Percentiles rank a stretch among this genome's conserved stretches.
These are phyloP conservation scores for Myriosclerotinia scirpicola DNA, from an alignment of 2,329 filamentous ascomycete species.

Conservation along the genomic window DNA sequence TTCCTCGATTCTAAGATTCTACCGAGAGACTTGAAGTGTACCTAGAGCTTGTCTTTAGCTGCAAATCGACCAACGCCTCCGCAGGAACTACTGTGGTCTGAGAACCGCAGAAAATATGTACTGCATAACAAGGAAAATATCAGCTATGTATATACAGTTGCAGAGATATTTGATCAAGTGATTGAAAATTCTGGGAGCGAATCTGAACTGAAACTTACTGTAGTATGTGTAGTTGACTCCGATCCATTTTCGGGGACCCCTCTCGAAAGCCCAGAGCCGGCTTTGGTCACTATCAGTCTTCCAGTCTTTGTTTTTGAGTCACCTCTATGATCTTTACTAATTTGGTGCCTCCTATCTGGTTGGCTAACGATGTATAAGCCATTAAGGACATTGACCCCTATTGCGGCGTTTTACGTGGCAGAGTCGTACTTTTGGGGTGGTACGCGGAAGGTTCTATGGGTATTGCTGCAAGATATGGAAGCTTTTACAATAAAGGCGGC, in stretches of 20 bases:
- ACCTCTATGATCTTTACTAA: neutral
- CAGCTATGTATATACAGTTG: neutral
- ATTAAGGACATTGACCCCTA: neutral
- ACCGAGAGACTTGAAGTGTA: neutral
- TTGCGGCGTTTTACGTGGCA: neutral
- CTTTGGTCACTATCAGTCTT: neutral
- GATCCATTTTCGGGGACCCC: neutral
- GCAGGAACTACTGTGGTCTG: constrained; percentile 61
- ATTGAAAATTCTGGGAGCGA: neutral
- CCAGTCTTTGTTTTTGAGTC: neutral
- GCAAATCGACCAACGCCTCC: constrained; percentile 71
- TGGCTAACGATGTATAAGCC: neutral
- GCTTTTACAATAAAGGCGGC: neutral
- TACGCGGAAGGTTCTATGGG: neutral
- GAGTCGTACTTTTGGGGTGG: neutral
- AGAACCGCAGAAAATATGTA: neutral
- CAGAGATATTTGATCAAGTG: neutral
- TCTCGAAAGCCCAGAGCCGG: neutral
- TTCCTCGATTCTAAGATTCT: neutral
- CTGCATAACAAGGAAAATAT: neutral
- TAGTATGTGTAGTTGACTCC: constrained; percentile 3
- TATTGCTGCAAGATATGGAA: neutral
- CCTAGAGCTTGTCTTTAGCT: neutral
- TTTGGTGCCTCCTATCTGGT: neutral
- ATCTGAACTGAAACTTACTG: neutral